phyloP scores from a whole-genome alignment of 225 moss, liverwort and hornwort species.

The Pseudoscleropodium purum region DNA sequence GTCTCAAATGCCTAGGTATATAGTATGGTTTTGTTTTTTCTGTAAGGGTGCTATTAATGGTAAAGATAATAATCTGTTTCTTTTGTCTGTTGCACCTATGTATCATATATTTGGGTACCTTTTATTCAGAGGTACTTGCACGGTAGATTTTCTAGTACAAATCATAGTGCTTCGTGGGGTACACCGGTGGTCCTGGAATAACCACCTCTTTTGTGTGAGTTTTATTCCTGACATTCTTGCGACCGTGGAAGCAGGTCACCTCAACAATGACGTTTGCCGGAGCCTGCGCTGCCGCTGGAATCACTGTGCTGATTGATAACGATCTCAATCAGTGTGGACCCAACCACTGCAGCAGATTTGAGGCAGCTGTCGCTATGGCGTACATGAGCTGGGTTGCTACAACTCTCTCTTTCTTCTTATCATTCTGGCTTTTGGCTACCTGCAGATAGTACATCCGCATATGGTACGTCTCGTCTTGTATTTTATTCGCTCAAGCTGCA shows the following conservation, averaged over 20 bases:
- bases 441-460: slow-evolving; percentile 29
- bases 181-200: background rate
- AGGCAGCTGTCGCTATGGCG: slow-evolving; percentile 74
- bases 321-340: slow-evolving; percentile 60
- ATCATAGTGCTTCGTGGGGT: background rate
- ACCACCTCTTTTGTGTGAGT: background rate
- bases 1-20: background rate
- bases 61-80: background rate
- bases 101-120: background rate
- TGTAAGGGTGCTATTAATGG: background rate
- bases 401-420: slow-evolving; percentile 59
- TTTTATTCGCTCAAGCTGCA: background rate
- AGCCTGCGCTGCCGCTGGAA: slow-evolving; percentile 70
- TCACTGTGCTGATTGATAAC: slow-evolving; percentile 70
- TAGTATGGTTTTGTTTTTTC: background rate
- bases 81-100: background rate
- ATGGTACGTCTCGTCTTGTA: slow-evolving; percentile 13
- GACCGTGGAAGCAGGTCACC: slow-evolving; percentile 40
- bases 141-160: background rate
- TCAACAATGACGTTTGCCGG: slow-evolving; percentile 68
- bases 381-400: slow-evolving; percentile 67
- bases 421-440: slow-evolving; percentile 67
- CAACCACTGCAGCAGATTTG: slow-evolving; percentile 60
- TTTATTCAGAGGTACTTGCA: background rate
- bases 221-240: background rate